A percentile compares a stretch with the other conserved stretches of the same genome.
Evolutionary conservation across 371 early-diverging fungal genomes (phyloP).

Genomic region (Saksenaea vasiformis): DNA sequence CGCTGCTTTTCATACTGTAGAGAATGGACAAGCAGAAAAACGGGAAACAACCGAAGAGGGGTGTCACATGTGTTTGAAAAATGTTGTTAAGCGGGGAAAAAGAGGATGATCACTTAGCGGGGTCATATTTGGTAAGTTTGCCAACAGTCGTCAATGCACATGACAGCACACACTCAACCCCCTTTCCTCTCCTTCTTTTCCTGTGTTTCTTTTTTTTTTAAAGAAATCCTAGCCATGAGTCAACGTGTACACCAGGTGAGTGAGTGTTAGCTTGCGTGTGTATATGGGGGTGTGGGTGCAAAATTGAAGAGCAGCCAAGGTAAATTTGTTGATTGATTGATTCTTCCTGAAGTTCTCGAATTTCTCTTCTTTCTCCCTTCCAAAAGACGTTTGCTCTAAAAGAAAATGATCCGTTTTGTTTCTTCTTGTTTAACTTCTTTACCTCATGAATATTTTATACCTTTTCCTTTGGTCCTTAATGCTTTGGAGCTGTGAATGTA

Average conservation of each 20-base stretch:
- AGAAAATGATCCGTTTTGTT: too few species aligned
- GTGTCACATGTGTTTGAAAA: background rate
- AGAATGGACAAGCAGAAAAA: background rate
- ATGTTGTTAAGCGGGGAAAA: background rate
- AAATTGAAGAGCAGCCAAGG: slow-evolving; percentile 1
- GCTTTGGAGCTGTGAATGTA: background rate
- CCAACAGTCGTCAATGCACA: background rate
- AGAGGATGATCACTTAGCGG: background rate
- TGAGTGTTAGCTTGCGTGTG: too few species aligned
- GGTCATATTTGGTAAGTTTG: background rate
- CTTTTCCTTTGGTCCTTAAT: background rate
- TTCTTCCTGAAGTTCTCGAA: slow-evolving; percentile 6
- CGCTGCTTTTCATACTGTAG: too few species aligned
- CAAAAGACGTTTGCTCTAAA: too few species aligned
- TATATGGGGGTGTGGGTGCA: background rate
- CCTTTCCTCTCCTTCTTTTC: background rate
- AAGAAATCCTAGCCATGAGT: background rate
- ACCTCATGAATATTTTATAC: background rate
- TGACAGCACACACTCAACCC: background rate
- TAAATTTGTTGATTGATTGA: slow-evolving; percentile 5
- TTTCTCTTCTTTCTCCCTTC: background rate
- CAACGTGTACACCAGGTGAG: too few species aligned
- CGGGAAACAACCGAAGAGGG: background rate
- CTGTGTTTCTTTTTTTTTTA: background rate
- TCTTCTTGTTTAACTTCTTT: background rate